These are phyloP conservation scores for Diacronema lutheri DNA, from an alignment of 78 protist species.

Conservation along the genomic window DNA sequence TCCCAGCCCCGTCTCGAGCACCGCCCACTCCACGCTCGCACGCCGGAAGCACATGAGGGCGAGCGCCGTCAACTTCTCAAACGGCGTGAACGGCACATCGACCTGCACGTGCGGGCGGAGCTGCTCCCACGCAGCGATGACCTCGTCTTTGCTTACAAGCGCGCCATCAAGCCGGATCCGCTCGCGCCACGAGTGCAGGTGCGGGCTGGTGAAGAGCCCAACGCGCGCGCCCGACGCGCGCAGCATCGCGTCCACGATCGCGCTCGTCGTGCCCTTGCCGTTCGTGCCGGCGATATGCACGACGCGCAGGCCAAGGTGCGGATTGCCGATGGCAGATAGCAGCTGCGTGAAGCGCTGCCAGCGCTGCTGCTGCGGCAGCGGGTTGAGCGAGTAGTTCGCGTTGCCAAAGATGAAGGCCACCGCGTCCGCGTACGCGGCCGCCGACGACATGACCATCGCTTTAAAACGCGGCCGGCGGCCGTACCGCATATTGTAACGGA, in stretches of 20 bases:
- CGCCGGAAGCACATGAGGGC: neutral
- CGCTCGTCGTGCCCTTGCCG: conserved; percentile 9
- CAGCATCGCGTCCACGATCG: neutral
- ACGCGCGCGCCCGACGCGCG: neutral
- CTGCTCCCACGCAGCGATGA: neutral
- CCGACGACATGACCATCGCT: too few species aligned
- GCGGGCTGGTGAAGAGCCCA: neutral
- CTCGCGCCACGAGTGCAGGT: conserved; percentile 6
- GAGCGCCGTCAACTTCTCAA: conserved; percentile 16
- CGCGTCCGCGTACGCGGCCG: neutral
- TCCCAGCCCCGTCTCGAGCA: conserved; percentile 41
- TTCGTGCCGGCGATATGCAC: conserved; percentile 8
- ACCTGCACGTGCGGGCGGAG: neutral
- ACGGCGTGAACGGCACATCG: neutral
- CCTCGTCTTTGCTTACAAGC: neutral
- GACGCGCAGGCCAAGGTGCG: neutral
- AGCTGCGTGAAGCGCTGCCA: neutral
- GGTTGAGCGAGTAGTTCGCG: neutral
- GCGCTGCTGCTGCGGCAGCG: neutral
- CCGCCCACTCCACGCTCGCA: neutral
- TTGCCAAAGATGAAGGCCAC: neutral
- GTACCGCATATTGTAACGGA: too few species aligned
- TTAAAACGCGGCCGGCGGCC: too few species aligned
- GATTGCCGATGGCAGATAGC: neutral
- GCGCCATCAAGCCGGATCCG: neutral